Conservation (phyloP, 129 eudicot genomes). For the Gnaphalium uliginosum region DNA sequence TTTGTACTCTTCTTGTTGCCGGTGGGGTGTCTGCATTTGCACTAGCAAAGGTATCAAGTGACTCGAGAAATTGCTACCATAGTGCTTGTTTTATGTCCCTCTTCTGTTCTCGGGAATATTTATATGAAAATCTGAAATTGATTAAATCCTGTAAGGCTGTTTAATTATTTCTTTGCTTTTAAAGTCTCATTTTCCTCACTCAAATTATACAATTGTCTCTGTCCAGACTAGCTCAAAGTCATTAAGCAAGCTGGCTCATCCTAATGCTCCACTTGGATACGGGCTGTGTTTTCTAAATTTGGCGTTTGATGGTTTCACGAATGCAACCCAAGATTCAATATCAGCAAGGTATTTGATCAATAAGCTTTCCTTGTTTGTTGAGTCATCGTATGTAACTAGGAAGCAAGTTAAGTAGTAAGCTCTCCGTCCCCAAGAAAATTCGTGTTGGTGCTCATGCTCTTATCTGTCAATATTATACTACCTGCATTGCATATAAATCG, state of each 20-base stretch:
- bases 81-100: neutral
- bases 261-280: conserved; percentile 96
- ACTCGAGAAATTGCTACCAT: neutral
- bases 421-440: too few species aligned
- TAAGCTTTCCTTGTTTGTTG: neutral
- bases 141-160: neutral
- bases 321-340: conserved; percentile 96
- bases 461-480: too few species aligned
- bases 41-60: conserved; percentile 56
- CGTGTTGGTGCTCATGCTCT: too few species aligned
- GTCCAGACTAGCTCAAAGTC: conserved; percentile 98
- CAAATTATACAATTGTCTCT: neutral
- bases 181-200: neutral
- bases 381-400: too few species aligned
- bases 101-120: neutral
- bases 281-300: conserved; percentile 88
- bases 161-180: neutral
- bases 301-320: conserved; percentile 97
- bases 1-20: conserved; percentile 90
- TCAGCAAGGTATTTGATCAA: conserved; percentile 60
- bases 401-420: neutral
- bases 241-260: conserved; percentile 89
- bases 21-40: conserved; percentile 97
- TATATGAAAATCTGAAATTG: neutral
- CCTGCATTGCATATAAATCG: too few species aligned